phyloP scores from a whole-genome alignment of 495 filamentous ascomycete genomes.

The Xylaria palmicola region DNA sequence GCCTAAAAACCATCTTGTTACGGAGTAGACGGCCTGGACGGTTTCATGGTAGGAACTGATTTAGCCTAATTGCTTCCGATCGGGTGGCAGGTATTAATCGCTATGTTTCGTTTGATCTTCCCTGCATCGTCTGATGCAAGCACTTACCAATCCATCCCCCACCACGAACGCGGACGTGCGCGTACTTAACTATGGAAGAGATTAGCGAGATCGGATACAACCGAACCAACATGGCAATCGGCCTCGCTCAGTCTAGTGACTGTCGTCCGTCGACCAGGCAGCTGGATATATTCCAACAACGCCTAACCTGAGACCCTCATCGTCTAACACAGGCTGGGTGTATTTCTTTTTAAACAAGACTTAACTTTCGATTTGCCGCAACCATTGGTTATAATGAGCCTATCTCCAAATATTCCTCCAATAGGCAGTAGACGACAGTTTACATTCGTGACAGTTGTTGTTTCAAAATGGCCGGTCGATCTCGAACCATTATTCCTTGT shows the following conservation, averaged over 20 bases:
- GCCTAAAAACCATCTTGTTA: no score
- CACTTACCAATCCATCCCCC: background rate
- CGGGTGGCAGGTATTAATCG: background rate
- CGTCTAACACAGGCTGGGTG: background rate
- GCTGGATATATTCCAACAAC: background rate
- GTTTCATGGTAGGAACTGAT: background rate
- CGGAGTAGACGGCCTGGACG: background rate
- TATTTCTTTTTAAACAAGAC: background rate
- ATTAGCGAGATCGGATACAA: background rate
- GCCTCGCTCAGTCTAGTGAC: background rate
- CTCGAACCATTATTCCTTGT: background rate
- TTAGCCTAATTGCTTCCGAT: slow-evolving; percentile 3
- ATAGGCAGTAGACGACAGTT: background rate
- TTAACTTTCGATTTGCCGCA: background rate
- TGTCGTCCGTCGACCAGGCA: background rate
- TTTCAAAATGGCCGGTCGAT: slow-evolving; percentile 4
- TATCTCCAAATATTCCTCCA: background rate
- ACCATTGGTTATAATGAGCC: no score
- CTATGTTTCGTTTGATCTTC: slow-evolving; percentile 4
- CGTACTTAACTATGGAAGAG: background rate
- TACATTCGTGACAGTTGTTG: background rate
- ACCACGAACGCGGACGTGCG: background rate
- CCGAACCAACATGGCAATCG: background rate
- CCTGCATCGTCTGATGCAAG: background rate
- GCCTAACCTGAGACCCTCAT: background rate